Percentiles rank a stretch among this genome's conserved stretches.
phyloP scores from a whole-genome alignment of 2,329 filamentous ascomycete species.

The Mycosphaerella arachidis region DNA sequence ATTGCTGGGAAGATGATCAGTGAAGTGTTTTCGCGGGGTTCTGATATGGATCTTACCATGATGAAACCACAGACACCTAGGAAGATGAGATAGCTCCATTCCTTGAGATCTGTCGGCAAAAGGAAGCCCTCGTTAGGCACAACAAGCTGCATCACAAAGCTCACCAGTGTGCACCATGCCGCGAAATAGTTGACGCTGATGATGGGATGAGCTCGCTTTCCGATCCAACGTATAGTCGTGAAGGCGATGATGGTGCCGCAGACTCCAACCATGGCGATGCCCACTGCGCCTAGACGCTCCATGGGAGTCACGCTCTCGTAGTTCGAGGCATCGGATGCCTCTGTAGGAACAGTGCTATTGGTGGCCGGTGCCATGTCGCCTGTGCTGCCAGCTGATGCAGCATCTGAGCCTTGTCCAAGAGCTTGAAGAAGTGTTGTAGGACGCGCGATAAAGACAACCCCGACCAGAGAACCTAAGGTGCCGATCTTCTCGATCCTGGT shows the following conservation, averaged over 20 bases:
- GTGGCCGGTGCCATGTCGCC: slow-evolving; percentile 26
- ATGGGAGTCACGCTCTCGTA: slow-evolving; percentile 51
- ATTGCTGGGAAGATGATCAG: slow-evolving; percentile 52
- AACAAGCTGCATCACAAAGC: slow-evolving; percentile 53
- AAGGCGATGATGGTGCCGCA: slow-evolving; percentile 70
- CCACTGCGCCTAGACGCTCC: slow-evolving; percentile 66
- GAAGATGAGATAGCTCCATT: slow-evolving; percentile 65
- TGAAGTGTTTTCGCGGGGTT: not conserved
- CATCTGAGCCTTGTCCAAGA: slow-evolving; percentile 24
- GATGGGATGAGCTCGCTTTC: slow-evolving; percentile 73
- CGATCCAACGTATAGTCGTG: slow-evolving; percentile 73
- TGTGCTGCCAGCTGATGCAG: slow-evolving; percentile 33
- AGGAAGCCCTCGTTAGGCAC: slow-evolving; percentile 55
- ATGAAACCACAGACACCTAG: slow-evolving; percentile 72
- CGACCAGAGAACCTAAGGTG: slow-evolving; percentile 67
- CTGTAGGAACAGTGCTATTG: slow-evolving; percentile 29
- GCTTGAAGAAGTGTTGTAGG: slow-evolving; percentile 56
- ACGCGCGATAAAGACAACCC: slow-evolving; percentile 77
- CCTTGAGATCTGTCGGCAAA: slow-evolving; percentile 48
- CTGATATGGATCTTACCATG: slow-evolving; percentile 47
- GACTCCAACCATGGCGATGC: slow-evolving; percentile 70
- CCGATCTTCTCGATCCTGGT: slow-evolving; percentile 72
- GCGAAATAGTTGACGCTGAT: slow-evolving; percentile 84
- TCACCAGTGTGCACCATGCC: slow-evolving; percentile 64
- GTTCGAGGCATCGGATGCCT: slow-evolving; percentile 29